Percentiles rank a stretch among this genome's conserved stretches.
Evolutionary conservation across 108 stramenopile species (phyloP).

Genomic region (Conticribra guillardii): DNA sequence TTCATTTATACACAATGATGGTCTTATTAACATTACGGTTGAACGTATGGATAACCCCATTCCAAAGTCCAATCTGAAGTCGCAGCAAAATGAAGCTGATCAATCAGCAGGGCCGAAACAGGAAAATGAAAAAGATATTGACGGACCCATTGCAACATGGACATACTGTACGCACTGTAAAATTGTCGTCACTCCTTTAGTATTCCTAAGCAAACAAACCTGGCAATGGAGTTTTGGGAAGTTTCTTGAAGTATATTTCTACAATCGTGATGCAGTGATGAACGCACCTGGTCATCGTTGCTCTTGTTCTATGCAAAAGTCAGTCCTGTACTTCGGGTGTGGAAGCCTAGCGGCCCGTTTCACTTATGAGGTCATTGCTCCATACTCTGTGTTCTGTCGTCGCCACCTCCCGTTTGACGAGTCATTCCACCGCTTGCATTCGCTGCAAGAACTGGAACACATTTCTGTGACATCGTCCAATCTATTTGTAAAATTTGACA

Average conservation of each 20-base stretch:
- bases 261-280: constrained; percentile 86
- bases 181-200: constrained; percentile 85
- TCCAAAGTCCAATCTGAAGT: constrained; percentile 45
- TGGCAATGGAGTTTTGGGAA: constrained; percentile 97
- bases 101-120: constrained; percentile 32
- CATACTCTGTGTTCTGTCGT: constrained; percentile 88
- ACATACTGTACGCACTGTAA: constrained; percentile 89
- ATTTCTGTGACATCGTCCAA: constrained; percentile 79
- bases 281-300: constrained; percentile 77
- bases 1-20: constrained; percentile 93
- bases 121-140: constrained; percentile 48
- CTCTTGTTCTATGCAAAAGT: constrained; percentile 75
- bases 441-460: constrained; percentile 70
- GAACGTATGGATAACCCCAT: constrained; percentile 84
- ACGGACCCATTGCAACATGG: constrained; percentile 90
- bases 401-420: constrained; percentile 83
- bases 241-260: constrained; percentile 94
- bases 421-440: constrained; percentile 67
- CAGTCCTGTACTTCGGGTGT: constrained; percentile 90
- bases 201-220: constrained; percentile 88
- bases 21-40: constrained; percentile 89
- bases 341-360: constrained; percentile 89
- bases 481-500: constrained; percentile 86
- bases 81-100: constrained; percentile 25
- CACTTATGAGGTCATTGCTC: constrained; percentile 80